Base-by-base conservation (phyloP, 2,329 filamentous ascomycete species). In the Hortaea sp. region DNA sequence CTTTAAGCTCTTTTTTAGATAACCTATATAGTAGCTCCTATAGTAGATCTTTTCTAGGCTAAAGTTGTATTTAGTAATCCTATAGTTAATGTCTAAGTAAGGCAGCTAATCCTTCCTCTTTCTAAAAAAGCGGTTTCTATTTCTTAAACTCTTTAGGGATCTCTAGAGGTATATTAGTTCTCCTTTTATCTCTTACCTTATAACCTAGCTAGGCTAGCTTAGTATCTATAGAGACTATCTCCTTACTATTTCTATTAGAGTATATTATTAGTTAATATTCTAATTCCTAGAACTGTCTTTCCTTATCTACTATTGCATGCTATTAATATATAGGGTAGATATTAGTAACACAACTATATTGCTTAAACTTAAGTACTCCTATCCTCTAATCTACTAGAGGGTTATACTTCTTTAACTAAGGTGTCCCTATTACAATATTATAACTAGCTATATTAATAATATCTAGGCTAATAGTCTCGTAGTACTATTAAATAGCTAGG, bases 361-460 rank as follows among this genome's bases (percentile, higher is more conserved):
- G 41, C 28, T 43, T 40, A 43, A 53, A 53, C 39, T 13, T 53
- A 32, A 53, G 44, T 48, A 51, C 51, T 48, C 42, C 39, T 47
- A 13, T 28, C 29, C 37, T 45, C 51, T 39, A 53, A 32, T 49
- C 40, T 32, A 53, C 46, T 13, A 29, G 37, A 7, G 39, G 48
- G 35, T 53, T 53, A 31, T 51, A 28, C 30, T 37, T 32, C 45
- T 44, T 34, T 32, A 53, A 48, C 47, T 30, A 53, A 49, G 51
- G 48, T 29, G 43, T 53, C 10, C 51, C 46, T 39, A 53, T 39
- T 39, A 53, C 42, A 42, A 53, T 28, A 35, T 51, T 29, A 13
- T 53, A 29, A 27, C 29, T 50, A 29, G 50, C 50, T 29, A 52
- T 52, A 29, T 32, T 38, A 20, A 52, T 32, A 34, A 52, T 30